These are phyloP conservation scores for Solanum appendiculatum DNA, from an alignment of 257 asterid genomes.

Conservation along the genomic window DNA sequence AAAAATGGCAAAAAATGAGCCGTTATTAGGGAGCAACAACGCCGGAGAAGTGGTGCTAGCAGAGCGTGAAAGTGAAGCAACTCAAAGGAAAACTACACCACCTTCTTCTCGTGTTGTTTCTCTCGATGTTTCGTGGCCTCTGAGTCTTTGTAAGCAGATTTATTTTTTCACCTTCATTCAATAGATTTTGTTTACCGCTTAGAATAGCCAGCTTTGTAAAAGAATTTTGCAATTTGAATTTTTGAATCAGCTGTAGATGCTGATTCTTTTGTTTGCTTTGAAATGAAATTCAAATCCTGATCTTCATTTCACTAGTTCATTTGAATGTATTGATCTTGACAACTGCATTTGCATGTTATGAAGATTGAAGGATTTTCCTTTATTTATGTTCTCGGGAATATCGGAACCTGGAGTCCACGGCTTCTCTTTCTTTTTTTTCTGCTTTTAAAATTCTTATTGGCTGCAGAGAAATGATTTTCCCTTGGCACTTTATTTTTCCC, in stretches of 20 bases:
- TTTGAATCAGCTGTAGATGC: background rate
- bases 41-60: constrained; percentile 6
- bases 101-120: constrained; percentile 35
- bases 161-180: background rate
- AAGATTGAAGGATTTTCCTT: background rate
- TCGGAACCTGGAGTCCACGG: background rate
- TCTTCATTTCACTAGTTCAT: background rate
- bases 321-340: background rate
- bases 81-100: background rate
- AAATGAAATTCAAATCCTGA: background rate
- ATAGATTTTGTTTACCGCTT: background rate
- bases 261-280: background rate
- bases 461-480: background rate
- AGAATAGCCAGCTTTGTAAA: background rate
- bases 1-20: constrained; percentile 43
- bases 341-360: background rate
- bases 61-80: background rate
- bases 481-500: background rate
- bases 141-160: constrained; percentile 33
- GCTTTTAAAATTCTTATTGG: background rate
- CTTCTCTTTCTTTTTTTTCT: background rate
- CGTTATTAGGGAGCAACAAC: constrained; percentile 16
- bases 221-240: background rate
- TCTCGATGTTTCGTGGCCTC: constrained; percentile 57
- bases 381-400: background rate